Conservation (phyloP, 495 filamentous ascomycete species). For the Aspergillus asperescens region DNA sequence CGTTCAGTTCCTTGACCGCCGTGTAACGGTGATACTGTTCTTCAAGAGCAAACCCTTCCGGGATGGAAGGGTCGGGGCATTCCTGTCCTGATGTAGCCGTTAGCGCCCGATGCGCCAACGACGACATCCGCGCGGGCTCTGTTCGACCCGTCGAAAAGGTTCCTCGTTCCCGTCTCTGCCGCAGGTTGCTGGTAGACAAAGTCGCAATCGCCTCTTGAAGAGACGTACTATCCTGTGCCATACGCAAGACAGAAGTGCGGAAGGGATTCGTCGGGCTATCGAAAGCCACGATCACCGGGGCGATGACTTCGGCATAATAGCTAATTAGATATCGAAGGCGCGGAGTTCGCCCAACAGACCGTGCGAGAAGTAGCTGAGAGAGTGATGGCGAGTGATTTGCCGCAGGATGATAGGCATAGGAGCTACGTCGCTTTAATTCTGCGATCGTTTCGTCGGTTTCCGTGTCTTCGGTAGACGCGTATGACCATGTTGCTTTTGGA, state of each 20-base stretch:
- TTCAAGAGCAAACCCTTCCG: slow-evolving; percentile 51
- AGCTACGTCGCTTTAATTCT: not conserved
- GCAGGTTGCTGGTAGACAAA: slow-evolving; percentile 77
- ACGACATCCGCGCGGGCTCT: slow-evolving; percentile 44
- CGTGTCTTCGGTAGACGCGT: not conserved
- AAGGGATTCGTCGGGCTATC: slow-evolving; percentile 83
- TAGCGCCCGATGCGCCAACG: slow-evolving; percentile 45
- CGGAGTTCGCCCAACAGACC: slow-evolving; percentile 48
- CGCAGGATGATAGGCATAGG: slow-evolving; percentile 11
- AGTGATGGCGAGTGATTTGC: slow-evolving; percentile 35
- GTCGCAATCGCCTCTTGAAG: slow-evolving; percentile 91
- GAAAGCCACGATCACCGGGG: slow-evolving; percentile 84
- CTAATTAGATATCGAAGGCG: slow-evolving; percentile 55
- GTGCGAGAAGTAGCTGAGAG: slow-evolving; percentile 41
- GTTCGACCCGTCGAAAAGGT: slow-evolving; percentile 41
- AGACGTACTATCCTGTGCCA: slow-evolving; percentile 73
- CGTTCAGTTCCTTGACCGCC: slow-evolving; percentile 77
- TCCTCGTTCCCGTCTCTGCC: slow-evolving; percentile 42
- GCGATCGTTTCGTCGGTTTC: not conserved
- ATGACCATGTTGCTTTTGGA: not conserved
- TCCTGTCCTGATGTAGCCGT: slow-evolving; percentile 36
- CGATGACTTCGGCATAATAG: slow-evolving; percentile 79
- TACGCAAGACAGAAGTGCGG: slow-evolving; percentile 71
- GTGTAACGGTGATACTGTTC: slow-evolving; percentile 75
- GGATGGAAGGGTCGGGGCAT: slow-evolving; percentile 29